Evolutionary conservation across 768 basidiomycete genomes (phyloP), one percentile per base, ranked within the genome.

Genomic region (Suillus lakei): DNA sequence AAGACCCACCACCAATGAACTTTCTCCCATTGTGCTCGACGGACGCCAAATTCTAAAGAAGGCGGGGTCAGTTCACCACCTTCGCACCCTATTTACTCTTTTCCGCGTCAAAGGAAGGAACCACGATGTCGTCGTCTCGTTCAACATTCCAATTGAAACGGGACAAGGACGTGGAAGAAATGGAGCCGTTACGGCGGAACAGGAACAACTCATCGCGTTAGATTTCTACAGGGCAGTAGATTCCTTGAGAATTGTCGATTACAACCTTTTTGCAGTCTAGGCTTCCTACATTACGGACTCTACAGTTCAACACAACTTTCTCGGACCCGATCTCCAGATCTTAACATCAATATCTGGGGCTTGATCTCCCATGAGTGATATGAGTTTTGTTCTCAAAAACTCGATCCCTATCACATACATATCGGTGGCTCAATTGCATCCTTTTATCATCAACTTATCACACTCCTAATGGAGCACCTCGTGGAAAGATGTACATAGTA

Each of bases 51-150:
- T 65, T 13, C 87, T 96, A 53, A 81, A 78, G 44, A 98, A 98
- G 77, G 98, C 93, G 81, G 91, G 92, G 77, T 41, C 58, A 12
- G 15, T 59, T 21, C 58, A 59, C 12, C 41, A 28, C 18, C 38
- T 59, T 21, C 79, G 80, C 60, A 69, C 76, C 6, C 82, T 88
- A 36, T 80, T 98, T 73, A 93, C 90, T 6, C 83, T 99, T 15
- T 98, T 89, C 80, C 87, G 97, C 39, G 80, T 97, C 26, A 80
- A 85, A 70, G 72, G 79, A 28, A 92, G 92, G 75, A 81, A 82
- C 39, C 85, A 90, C 7, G 98, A 99, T 74, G 74, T 99, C 26
- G 91, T 98, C 34, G 83, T 93, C 66, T 91, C 92, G 21, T 90
- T 90, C 73, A 98, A 96, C 77, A 84, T 92, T 26, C 96, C 96